phyloP scores from a whole-genome alignment of 1,284 basidiomycete species.

The Sporisorium exsertum region DNA sequence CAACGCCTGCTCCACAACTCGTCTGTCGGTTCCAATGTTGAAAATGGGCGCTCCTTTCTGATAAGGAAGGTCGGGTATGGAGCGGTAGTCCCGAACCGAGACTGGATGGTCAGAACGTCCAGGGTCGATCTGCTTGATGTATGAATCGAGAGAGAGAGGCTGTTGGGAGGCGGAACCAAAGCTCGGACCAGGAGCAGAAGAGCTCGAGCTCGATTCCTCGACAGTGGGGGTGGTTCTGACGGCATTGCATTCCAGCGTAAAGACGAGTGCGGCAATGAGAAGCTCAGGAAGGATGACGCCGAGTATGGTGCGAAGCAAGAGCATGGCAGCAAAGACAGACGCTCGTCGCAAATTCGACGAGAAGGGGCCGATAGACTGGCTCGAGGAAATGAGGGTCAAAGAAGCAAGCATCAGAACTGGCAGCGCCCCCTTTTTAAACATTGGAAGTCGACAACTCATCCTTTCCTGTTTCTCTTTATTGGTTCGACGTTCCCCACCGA shows the following conservation, averaged over 20 bases:
- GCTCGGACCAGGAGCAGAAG: background rate
- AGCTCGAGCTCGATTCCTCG: background rate
- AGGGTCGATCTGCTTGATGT: background rate
- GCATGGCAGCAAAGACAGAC: background rate
- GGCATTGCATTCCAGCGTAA: background rate
- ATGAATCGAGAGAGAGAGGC: background rate
- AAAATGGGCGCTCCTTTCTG: background rate
- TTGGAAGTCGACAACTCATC: too few relatives aligned
- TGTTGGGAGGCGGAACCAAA: background rate
- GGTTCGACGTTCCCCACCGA: too few relatives aligned
- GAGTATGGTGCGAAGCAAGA: background rate
- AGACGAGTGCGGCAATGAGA: background rate
- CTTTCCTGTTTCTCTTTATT: too few relatives aligned
- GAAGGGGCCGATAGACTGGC: background rate
- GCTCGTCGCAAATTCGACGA: background rate
- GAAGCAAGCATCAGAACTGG: background rate
- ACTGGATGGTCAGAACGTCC: background rate
- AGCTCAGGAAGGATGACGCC: background rate
- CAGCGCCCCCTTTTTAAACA: too few relatives aligned
- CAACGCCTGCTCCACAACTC: conserved; percentile 11
- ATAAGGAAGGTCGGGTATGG: background rate
- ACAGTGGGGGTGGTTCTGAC: background rate
- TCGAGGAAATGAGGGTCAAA: too few relatives aligned
- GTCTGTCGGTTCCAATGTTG: background rate
- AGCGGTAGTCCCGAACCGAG: background rate